Percentiles rank a stretch among this genome's conserved stretches.
These are phyloP conservation scores for Yarrowia sp. DNA, from an alignment of 805 yeast genomes.

Conservation along the genomic window DNA sequence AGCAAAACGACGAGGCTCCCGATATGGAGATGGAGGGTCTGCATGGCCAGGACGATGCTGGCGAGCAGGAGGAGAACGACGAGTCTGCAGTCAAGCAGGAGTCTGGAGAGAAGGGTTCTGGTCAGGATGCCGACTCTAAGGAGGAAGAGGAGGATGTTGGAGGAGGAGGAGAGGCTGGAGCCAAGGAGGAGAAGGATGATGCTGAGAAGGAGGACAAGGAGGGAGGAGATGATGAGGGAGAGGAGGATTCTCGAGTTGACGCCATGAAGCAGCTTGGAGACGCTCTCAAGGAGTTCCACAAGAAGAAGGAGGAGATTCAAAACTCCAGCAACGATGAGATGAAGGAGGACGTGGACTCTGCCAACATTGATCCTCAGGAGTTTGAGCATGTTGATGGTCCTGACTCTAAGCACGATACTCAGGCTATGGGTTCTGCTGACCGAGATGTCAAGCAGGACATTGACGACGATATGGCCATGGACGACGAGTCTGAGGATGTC, in stretches of 20 bases:
- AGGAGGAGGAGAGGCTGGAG: slow-evolving; percentile 83
- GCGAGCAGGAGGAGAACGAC: slow-evolving; percentile 57
- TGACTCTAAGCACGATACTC: slow-evolving; percentile 74
- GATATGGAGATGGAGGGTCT: slow-evolving; percentile 57
- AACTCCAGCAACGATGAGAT: slow-evolving; percentile 50
- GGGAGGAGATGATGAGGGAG: slow-evolving; percentile 44
- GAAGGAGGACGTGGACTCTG: slow-evolving; percentile 39
- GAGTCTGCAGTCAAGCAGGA: slow-evolving; percentile 43
- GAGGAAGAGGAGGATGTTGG: slow-evolving; percentile 79
- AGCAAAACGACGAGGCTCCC: slow-evolving; percentile 59
- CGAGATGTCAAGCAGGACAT: slow-evolving; percentile 74
- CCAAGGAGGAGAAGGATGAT: slow-evolving; percentile 86
- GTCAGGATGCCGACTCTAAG: slow-evolving; percentile 62
- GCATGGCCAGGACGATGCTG: slow-evolving; percentile 65
- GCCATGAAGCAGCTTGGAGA: slow-evolving; percentile 83
- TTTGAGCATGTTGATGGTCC: slow-evolving; percentile 52
- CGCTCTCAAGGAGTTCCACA: slow-evolving; percentile 84
- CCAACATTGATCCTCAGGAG: slow-evolving; percentile 69
- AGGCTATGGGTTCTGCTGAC: slow-evolving; percentile 88
- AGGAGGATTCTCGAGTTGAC: slow-evolving; percentile 52
- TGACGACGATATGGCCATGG: slow-evolving; percentile 46
- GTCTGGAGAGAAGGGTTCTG: slow-evolving; percentile 52
- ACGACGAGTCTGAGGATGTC: slow-evolving; percentile 38
- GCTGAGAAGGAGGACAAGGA: slow-evolving; percentile 53
- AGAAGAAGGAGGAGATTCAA: slow-evolving; percentile 82